Conservation (phyloP, 1,284 basidiomycete genomes). For the Tylopilus sp. region DNA sequence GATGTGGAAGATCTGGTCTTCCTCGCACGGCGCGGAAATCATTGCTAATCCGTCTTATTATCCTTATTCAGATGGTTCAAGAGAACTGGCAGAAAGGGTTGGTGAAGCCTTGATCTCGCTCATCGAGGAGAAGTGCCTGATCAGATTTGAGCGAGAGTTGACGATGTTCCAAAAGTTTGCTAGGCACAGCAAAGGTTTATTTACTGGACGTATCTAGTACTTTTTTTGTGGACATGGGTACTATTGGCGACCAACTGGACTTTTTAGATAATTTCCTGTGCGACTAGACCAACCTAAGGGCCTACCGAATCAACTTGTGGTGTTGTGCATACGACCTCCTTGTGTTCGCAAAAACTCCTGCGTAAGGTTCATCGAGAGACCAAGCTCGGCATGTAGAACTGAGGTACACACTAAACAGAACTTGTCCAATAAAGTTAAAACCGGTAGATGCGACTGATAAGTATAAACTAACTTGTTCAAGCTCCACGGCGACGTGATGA, state of each 20-base stretch:
- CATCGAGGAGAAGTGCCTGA: slow-evolving; percentile 35
- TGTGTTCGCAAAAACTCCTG: too few species aligned
- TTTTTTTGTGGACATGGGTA: slow-evolving; percentile 6
- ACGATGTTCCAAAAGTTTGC: slow-evolving; percentile 35
- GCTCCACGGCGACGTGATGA: too few species aligned
- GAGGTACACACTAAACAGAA: slow-evolving; percentile 11
- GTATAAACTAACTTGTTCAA: not conserved
- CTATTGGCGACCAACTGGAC: not conserved
- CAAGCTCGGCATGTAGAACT: too few species aligned
- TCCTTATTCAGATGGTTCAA: slow-evolving; percentile 19
- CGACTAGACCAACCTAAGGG: too few species aligned
- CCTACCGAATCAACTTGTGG: too few species aligned
- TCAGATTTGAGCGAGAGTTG: slow-evolving; percentile 30
- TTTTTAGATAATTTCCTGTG: too few species aligned
- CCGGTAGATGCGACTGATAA: not conserved
- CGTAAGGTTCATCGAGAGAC: too few species aligned
- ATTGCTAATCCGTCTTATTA: slow-evolving; percentile 36
- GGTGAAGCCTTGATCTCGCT: slow-evolving; percentile 28
- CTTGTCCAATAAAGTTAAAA: slow-evolving; percentile 5
- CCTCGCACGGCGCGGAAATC: slow-evolving; percentile 18
- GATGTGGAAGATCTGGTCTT: slow-evolving; percentile 29
- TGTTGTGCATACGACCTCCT: too few species aligned
- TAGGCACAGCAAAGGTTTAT: slow-evolving; percentile 31
- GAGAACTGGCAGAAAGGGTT: slow-evolving; percentile 31
- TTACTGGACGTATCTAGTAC: slow-evolving; percentile 28